Evolutionary conservation across 2,329 filamentous ascomycete species (phyloP).

Genomic region (Venturiaceae sp.): DNA sequence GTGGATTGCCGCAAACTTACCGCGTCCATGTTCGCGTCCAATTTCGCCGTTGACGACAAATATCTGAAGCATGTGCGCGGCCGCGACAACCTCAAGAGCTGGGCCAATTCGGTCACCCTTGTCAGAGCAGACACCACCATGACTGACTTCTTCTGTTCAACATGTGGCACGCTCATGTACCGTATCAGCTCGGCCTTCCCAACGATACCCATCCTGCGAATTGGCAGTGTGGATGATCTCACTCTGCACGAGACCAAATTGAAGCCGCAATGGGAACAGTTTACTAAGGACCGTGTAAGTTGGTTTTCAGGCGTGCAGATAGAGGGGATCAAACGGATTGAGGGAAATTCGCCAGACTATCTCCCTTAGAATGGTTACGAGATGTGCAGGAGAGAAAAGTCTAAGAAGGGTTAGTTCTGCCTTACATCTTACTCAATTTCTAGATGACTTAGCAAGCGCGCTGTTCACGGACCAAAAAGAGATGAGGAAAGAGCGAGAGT

Average conservation of each 20-base stretch:
- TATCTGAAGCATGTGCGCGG: slow-evolving; percentile 42
- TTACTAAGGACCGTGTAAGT: slow-evolving; percentile 38
- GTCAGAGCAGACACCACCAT: slow-evolving; percentile 35
- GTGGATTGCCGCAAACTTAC: slow-evolving; percentile 53
- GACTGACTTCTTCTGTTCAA: slow-evolving; percentile 52
- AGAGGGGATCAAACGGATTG: too few species aligned
- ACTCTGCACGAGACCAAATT: slow-evolving; percentile 46
- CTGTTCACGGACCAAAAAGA: too few species aligned
- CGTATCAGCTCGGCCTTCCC: slow-evolving; percentile 36
- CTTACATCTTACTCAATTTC: too few species aligned
- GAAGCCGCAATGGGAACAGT: slow-evolving; percentile 44
- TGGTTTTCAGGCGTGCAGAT: slow-evolving; percentile 42
- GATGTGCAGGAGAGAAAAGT: too few species aligned
- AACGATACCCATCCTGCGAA: slow-evolving; percentile 38
- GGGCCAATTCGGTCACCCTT: background rate
- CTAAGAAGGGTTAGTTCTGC: too few species aligned
- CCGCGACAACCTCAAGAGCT: slow-evolving; percentile 31
- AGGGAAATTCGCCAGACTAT: too few species aligned
- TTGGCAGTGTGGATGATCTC: slow-evolving; percentile 56
- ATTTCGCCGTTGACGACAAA: slow-evolving; percentile 39
- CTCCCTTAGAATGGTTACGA: too few species aligned
- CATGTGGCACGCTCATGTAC: slow-evolving; percentile 54
- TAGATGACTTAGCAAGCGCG: too few species aligned
- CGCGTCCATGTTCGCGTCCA: slow-evolving; percentile 50
- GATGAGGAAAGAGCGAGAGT: too few species aligned